Base-by-base conservation (phyloP, 176 grass and related monocot species). In the Phoenix dactylifera region DNA sequence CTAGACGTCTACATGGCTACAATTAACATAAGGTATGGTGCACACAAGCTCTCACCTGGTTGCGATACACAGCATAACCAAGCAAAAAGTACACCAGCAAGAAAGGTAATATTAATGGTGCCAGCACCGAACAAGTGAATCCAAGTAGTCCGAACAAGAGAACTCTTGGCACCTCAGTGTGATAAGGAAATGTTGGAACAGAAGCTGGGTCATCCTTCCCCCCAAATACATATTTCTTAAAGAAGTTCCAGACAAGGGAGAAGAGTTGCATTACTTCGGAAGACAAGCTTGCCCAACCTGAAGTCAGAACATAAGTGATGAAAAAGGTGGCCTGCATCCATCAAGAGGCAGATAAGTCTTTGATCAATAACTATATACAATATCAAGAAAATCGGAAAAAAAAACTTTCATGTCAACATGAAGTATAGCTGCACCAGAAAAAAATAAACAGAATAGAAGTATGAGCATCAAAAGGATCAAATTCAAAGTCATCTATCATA, bases 191-290 rank as follows among this genome's bases (percentile, higher is more conserved):
- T 7, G 83, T 77, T 10, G 51, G 79, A 77, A 91, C 32, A 60
- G 69, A 61, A 62, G 60, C 10, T 0, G 63, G 76, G 54, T 88
- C 84, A 55, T 77, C 83, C 61, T 76, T 74, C 63, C 39, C 77
- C 73, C 86, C 60, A 25, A 85, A 59, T 54, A 91, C 18, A 76
- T 97, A 97, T 73, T 81, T 91, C 67, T 58, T 82, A 72, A 82
- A 57, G 24, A 80, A 73, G 75, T 88, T 97, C 84, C 78, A 91
- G 63, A 77, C 62, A 25, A 97, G 74, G 12, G 52, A 39, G 80
- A 91, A 97, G 35, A 90, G 75, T 64, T 91, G 92, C 78, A 97
- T 78, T 77, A 88, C n/a, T 84, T 97, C 87, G 35, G 87, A 82
- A 20, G 83, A 90, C 22, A 97, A 58, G 80, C 92, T 97, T 55